Conservation (phyloP, 2,329 filamentous ascomycete genomes). For the Paraconiothyrium sp. region DNA sequence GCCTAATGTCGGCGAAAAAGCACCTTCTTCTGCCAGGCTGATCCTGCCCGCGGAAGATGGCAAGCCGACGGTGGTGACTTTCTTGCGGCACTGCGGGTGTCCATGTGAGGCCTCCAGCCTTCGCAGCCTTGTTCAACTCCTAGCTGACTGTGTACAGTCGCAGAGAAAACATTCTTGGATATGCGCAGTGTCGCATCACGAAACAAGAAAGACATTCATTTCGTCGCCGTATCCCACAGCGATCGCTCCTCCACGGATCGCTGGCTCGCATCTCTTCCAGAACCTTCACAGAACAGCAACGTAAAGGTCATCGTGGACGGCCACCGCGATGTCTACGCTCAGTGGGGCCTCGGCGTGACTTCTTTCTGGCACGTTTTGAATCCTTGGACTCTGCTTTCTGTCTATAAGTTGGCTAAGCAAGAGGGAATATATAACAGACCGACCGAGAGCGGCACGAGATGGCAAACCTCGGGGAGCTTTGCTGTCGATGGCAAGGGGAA, state of each 20-base stretch:
- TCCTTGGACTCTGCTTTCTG: constrained; percentile 66
- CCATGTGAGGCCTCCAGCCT: constrained; percentile 63
- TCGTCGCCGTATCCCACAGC: constrained; percentile 50
- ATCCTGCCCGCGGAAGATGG: constrained; percentile 59
- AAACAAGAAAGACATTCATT: constrained; percentile 37
- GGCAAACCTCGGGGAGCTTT: constrained; percentile 75
- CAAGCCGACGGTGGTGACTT: constrained; percentile 70
- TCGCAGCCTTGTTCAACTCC: background rate
- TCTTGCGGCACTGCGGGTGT: constrained; percentile 78
- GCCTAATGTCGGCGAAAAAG: constrained; percentile 64
- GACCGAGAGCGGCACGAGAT: constrained; percentile 72
- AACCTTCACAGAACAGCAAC: constrained; percentile 46
- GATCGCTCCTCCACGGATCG: constrained; percentile 40
- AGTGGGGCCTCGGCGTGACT: constrained; percentile 72
- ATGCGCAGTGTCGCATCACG: constrained; percentile 37
- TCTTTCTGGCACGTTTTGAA: constrained; percentile 70
- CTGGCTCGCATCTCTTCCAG: constrained; percentile 43
- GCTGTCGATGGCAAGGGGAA: constrained; percentile 64
- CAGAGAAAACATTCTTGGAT: constrained; percentile 69
- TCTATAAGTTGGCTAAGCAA: constrained; percentile 65
- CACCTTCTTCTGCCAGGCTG: constrained; percentile 65
- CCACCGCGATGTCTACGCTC: constrained; percentile 67
- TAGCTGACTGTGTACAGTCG: constrained; percentile 59
- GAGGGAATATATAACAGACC: constrained; percentile 74
- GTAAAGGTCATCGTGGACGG: constrained; percentile 69